Evolutionary conservation across 1,284 basidiomycete species (phyloP).

Genomic region (Tilletia horrida): DNA sequence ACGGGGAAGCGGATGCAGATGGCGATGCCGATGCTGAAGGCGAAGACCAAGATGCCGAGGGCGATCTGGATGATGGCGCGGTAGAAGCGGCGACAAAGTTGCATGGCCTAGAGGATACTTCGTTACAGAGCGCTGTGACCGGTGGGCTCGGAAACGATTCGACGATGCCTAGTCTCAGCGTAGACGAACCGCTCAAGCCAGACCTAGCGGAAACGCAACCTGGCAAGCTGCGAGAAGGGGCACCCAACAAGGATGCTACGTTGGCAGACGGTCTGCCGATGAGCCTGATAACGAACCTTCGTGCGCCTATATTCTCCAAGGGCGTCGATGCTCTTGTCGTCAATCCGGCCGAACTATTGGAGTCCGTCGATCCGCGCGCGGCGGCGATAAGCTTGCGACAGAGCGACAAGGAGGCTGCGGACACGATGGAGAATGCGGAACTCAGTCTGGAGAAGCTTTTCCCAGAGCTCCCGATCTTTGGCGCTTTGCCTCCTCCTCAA

Average conservation of each 20-base stretch:
- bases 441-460: slow-evolving; percentile 53
- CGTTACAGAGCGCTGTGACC: background rate
- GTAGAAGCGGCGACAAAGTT: slow-evolving; percentile 37
- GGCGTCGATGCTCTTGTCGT: slow-evolving; percentile 42
- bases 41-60: slow-evolving; percentile 33
- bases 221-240: slow-evolving; percentile 23
- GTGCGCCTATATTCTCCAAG: slow-evolving; percentile 50
- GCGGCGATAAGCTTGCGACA: slow-evolving; percentile 41
- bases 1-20: slow-evolving; percentile 28
- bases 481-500: slow-evolving; percentile 41
- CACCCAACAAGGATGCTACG: slow-evolving; percentile 35
- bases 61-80: slow-evolving; percentile 31
- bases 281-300: slow-evolving; percentile 41
- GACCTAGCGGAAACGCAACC: slow-evolving; percentile 44
- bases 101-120: slow-evolving; percentile 21
- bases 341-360: slow-evolving; percentile 41
- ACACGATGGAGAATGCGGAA: slow-evolving; percentile 34
- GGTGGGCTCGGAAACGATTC: no score
- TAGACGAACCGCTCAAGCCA: slow-evolving; percentile 24
- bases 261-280: slow-evolving; percentile 43
- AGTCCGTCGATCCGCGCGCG: slow-evolving; percentile 39
- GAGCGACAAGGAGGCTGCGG: slow-evolving; percentile 30
- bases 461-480: slow-evolving; percentile 60
- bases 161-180: slow-evolving; percentile 34
- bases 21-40: slow-evolving; percentile 32